Evolutionary conservation across 148 eudicot genomes (phyloP), one percentile per base, ranked within the genome.

Genomic region (Vaccinium vitisidaea): DNA sequence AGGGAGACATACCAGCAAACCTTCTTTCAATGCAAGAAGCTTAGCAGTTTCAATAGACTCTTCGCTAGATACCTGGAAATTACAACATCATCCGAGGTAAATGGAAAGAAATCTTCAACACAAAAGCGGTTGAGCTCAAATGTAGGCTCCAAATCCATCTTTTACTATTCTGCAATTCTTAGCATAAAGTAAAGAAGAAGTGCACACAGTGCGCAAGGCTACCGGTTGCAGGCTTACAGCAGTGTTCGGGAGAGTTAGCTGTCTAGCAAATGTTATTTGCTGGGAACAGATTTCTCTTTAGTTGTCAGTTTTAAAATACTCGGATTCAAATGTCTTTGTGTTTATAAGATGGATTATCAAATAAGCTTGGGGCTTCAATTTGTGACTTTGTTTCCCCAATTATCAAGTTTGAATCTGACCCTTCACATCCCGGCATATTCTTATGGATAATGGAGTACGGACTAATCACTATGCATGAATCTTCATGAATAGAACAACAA

Each of bases 11-110:
- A 92, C 94, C 91, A 90, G 79, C 83, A 92, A 87, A 80, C 92
- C 92, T 90, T 92, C 92, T 85, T 88, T 87, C 87, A 85, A 53
- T 15, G 89, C 90, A 79, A 90, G 87, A 80, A 84, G 89, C 89
- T 67, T 90, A 12, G 92, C 85, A 75, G 83, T 90, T 84, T 87
- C 92, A 53, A 90, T 87, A n/a, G 92, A 88, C 78, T 90, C 92
- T 63, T 87, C 89, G 75, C 88, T 84, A 39, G 92, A 85, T 54
- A 90, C 54, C 92, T 90, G 77, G 82, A 85, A 36, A 23, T 88
- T 86, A 53, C 18, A 73, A 21, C n/a, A 74, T 43, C 30, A 36
- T 18, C n/a, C 6, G 10, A 50, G 46, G 23, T 14, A 27, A 25
- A 67, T 61, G n/a, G 21, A 39, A 39, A 59, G 2, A 65, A 63